Evolutionary conservation across 2,329 filamentous ascomycete species (phyloP).

Genomic region (Fusarium phyllophilum): DNA sequence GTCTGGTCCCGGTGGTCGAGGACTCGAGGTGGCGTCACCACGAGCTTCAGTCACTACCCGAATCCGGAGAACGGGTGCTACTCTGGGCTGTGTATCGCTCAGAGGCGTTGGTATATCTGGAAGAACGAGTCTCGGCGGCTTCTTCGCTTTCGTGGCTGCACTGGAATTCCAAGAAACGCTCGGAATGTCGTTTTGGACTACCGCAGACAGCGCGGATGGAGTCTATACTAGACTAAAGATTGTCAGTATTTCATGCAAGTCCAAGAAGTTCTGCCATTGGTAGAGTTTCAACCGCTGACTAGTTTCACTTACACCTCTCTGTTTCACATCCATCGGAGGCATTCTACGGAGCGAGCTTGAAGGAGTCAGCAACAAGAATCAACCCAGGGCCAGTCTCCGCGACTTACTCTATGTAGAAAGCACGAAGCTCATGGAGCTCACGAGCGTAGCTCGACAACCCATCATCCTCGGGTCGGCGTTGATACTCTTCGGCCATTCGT

Average conservation of each 20-base stretch:
- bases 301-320: neutral
- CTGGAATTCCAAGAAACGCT: neutral
- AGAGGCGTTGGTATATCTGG: fast-evolving
- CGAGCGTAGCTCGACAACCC: neutral
- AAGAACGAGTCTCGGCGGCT: neutral
- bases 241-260: neutral
- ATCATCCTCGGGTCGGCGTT: neutral
- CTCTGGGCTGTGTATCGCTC: no score
- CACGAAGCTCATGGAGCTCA: neutral
- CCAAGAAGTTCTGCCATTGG: neutral
- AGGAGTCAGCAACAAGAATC: neutral
- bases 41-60: neutral
- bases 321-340: neutral
- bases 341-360: neutral
- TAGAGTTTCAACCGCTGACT: neutral
- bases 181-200: neutral
- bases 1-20: neutral
- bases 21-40: neutral
- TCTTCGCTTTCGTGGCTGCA: no score
- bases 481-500: neutral
- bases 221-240: neutral
- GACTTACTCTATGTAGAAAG: neutral
- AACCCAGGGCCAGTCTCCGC: neutral
- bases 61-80: neutral
- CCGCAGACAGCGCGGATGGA: neutral